phyloP scores from a whole-genome alignment of 345 rosid species.

The Mercurialis annua region DNA sequence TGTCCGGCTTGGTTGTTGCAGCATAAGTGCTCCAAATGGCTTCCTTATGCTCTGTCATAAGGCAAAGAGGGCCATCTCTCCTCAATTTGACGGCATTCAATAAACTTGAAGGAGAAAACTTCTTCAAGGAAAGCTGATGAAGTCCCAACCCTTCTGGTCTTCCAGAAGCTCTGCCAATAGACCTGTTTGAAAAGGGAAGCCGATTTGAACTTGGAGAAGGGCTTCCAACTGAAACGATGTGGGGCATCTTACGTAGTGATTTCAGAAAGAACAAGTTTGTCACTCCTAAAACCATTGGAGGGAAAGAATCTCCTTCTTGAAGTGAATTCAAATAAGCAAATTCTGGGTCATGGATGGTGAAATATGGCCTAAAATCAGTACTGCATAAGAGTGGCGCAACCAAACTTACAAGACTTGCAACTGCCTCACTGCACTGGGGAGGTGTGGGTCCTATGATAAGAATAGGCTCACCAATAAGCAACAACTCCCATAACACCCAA shows the following conservation, averaged over 20 bases:
- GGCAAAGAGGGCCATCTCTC: conserved; percentile 94
- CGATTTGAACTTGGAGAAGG: conserved; percentile 64
- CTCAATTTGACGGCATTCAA: conserved; percentile 77
- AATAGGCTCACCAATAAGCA: conserved; percentile 89
- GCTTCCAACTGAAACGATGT: conserved; percentile 87
- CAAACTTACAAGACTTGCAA: conserved; percentile 89
- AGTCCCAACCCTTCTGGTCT: conserved; percentile 72
- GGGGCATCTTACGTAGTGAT: conserved; percentile 78
- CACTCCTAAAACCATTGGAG: conserved; percentile 92
- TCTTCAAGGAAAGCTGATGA: conserved; percentile 75
- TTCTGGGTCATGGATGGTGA: conserved; percentile 91
- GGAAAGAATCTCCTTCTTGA: conserved; percentile 74
- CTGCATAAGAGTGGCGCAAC: conserved; percentile 83
- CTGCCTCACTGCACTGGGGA: conserved; percentile 95
- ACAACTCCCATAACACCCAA: conserved; percentile 91
- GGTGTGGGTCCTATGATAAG: conserved; percentile 95
- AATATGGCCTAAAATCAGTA: conserved; percentile 96
- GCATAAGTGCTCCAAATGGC: conserved; percentile 87
- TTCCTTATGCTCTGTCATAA: conserved; percentile 98
- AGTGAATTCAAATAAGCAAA: conserved; percentile 69
- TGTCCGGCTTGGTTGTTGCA: conserved; percentile 89
- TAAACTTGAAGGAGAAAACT: conserved; percentile 80
- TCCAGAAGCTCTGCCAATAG: conserved; percentile 64
- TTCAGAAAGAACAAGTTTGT: conserved; percentile 94
- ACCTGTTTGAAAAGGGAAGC: conserved; percentile 49